Conservation (phyloP, 2,329 filamentous ascomycete species). For the Dactylella cylindrospora region DNA sequence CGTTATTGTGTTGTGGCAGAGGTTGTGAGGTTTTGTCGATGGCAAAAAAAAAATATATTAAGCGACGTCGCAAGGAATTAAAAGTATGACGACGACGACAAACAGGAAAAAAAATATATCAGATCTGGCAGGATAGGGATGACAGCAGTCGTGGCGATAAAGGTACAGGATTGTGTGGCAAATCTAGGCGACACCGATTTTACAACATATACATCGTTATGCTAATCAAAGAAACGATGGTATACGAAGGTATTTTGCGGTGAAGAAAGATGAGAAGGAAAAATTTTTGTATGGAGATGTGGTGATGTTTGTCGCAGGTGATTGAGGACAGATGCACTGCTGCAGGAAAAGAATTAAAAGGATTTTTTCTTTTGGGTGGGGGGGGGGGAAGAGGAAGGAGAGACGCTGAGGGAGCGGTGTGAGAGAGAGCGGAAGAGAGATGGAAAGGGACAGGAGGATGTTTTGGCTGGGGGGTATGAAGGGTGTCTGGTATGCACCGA, state of each 20-base stretch:
- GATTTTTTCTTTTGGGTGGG: background rate
- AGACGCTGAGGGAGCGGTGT: constrained; percentile 1
- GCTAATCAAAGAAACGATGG: constrained; percentile 44
- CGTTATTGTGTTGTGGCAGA: too few species aligned
- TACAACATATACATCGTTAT: constrained; percentile 40
- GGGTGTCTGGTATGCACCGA: too few species aligned
- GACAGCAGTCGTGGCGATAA: too few species aligned
- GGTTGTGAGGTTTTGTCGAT: too few species aligned
- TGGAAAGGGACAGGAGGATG: background rate
- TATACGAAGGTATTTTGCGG: constrained; percentile 2
- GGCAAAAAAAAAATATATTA: too few species aligned
- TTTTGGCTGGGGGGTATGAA: background rate
- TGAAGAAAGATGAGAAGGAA: background rate
- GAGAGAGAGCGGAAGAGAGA: constrained; percentile 4
- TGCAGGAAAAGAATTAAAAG: too few species aligned
- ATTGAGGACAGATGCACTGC: too few species aligned
- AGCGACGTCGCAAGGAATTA: constrained; percentile 26
- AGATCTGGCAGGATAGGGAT: background rate
- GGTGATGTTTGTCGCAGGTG: background rate
- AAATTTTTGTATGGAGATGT: background rate
- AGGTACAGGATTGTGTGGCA: too few species aligned
- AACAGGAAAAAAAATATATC: background rate
- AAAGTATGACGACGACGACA: constrained; percentile 5
- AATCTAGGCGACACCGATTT: constrained; percentile 10
- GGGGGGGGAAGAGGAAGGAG: background rate